Percentiles rank a stretch among this genome's conserved stretches.
These are phyloP conservation scores for Malania oleifera DNA, from an alignment of 164 flowering plant genomes.

Conservation along the genomic window DNA sequence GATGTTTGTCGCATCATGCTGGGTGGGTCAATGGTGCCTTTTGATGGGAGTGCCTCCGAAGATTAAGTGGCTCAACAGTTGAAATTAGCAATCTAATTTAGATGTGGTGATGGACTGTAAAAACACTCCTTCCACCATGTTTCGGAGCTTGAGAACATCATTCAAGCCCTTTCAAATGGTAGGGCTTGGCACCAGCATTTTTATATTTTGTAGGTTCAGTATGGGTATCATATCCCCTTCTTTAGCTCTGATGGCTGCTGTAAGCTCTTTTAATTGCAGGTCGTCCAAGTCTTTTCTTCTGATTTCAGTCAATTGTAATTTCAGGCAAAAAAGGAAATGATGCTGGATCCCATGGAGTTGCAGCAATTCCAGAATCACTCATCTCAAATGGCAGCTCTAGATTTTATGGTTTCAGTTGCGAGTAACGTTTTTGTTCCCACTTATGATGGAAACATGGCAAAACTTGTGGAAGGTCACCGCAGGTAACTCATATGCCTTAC, in stretches of 20 bases:
- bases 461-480: constrained; percentile 94
- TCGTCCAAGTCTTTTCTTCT: too few relatives aligned
- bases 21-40: too few relatives aligned
- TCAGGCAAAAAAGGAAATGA: constrained; percentile 85
- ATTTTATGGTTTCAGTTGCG: constrained; percentile 84
- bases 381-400: constrained; percentile 98
- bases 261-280: too few relatives aligned
- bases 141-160: not conserved
- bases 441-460: constrained; percentile 98
- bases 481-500: constrained; percentile 57
- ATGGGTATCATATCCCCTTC: not conserved
- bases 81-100: too few relatives aligned
- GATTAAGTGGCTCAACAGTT: too few relatives aligned
- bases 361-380: constrained; percentile 82
- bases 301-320: constrained; percentile 8
- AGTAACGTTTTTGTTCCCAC: constrained; percentile 85
- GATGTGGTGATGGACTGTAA: too few relatives aligned
- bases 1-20: too few relatives aligned
- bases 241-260: not conserved
- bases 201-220: not conserved
- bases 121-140: not conserved
- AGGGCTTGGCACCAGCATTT: not conserved
- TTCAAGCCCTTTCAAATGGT: constrained; percentile 1
- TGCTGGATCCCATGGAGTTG: constrained; percentile 66
- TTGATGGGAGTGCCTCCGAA: too few relatives aligned